Conservation (phyloP, 257 asterid genomes). For the Paulownia fortunei region DNA sequence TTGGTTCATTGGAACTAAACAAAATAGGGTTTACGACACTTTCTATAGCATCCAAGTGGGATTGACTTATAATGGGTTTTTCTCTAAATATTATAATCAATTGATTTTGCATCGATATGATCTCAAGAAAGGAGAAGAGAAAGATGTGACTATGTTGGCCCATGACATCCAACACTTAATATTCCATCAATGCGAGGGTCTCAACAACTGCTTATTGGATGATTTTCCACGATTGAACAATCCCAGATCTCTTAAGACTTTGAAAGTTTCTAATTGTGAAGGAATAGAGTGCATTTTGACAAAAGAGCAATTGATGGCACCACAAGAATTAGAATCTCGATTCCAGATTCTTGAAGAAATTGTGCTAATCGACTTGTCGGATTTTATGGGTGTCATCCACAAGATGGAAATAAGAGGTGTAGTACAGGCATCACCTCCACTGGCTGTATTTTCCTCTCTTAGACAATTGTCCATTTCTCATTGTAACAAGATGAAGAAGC, state of each 20-base stretch:
- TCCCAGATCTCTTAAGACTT: no score
- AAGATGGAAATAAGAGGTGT: background rate
- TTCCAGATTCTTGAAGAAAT: background rate
- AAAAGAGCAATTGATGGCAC: background rate
- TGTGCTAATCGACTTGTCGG: background rate
- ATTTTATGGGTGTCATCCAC: background rate
- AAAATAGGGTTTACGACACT: background rate
- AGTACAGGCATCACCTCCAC: background rate
- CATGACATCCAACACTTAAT: no score
- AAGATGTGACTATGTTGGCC: no score
- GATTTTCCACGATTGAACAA: background rate
- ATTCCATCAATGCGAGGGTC: no score
- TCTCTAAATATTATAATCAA: no score
- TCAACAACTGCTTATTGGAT: no score
- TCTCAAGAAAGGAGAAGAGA: no score
- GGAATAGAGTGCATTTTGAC: conserved; percentile 25
- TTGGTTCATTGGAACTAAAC: background rate
- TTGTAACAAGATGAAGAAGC: background rate
- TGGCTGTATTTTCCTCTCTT: conserved; percentile 19
- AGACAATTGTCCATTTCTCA: background rate
- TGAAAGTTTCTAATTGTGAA: background rate
- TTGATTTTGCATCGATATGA: no score
- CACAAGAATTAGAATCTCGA: background rate
- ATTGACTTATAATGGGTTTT: no score
- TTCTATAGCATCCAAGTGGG: no score